phyloP scores from a whole-genome alignment of 495 filamentous ascomycete genomes.

The Beverwykella pulmonaria region DNA sequence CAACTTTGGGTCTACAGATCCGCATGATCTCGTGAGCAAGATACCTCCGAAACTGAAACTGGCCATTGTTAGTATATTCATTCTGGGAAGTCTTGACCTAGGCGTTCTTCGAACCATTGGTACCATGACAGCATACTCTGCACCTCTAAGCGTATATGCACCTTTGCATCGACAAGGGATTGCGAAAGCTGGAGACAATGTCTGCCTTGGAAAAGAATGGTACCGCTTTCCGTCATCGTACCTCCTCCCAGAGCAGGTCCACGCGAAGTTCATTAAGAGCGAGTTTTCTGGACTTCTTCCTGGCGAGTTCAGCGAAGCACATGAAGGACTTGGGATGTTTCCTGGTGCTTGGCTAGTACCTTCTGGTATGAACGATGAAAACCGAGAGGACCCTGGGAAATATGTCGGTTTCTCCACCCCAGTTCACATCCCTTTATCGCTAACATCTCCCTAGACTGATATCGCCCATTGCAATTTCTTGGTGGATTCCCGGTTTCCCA shows the following conservation, averaged over 20 bases:
- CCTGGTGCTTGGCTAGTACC: slow-evolving; percentile 79
- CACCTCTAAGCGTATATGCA: slow-evolving; percentile 77
- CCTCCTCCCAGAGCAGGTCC: slow-evolving; percentile 76
- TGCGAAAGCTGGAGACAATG: slow-evolving; percentile 60
- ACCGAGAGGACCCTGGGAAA: slow-evolving; percentile 84
- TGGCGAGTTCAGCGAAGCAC: slow-evolving; percentile 80
- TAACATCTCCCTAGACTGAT: slow-evolving; percentile 56
- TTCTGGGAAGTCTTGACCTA: slow-evolving; percentile 61
- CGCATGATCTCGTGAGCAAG: slow-evolving; percentile 63
- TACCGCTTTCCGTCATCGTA: slow-evolving; percentile 96
- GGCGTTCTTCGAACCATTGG: slow-evolving; percentile 76
- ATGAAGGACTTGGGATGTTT: slow-evolving; percentile 62
- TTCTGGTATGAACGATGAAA: slow-evolving; percentile 88
- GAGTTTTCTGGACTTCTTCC: slow-evolving; percentile 89
- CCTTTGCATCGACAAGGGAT: slow-evolving; percentile 55
- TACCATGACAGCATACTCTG: slow-evolving; percentile 80
- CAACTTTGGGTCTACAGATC: slow-evolving; percentile 69
- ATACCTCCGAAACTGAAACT: slow-evolving; percentile 74
- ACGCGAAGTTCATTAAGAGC: slow-evolving; percentile 84
- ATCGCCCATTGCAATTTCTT: slow-evolving; percentile 77
- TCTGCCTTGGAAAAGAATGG: slow-evolving; percentile 98
- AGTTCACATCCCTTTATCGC: background rate
- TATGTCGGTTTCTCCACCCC: slow-evolving; percentile 60
- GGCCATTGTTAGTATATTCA: slow-evolving; percentile 56
- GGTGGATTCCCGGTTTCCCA: slow-evolving; percentile 82